Base-by-base conservation (phyloP, 371 early-diverging fungal genomes). In the Phascolomyces articulosus region DNA sequence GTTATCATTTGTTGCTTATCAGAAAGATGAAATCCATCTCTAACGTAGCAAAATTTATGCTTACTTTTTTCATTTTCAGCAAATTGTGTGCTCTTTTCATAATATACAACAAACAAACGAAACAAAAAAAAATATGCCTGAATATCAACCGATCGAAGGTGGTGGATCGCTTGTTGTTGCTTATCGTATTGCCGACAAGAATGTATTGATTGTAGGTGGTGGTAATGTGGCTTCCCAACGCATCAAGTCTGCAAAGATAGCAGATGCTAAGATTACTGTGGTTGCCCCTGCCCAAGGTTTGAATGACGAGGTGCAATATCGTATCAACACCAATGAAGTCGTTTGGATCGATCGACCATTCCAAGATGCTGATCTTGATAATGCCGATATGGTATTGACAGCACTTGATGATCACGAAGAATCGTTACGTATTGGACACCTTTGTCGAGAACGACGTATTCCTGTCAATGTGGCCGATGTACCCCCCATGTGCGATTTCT, bases 401-500 rank as follows among this genome's bases (percentile, higher is more conserved):
- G 94, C 94, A 9, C 80, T 93, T 21, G 91, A 93, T 67, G 92
- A 93, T 68, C 88, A 84, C 49, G 84, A 84, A 2, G 90, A 89
- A 70, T 90, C 92, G 4, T 49, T 81, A 2, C 83, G 86, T 18
- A 93, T 96, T 53, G 93, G 91, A 31, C 65, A 80, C 15, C 70
- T 87, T 21, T 89, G 93, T 67, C 80, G 90, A 31, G 71, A 70
- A 26, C 82, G 74, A 38, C 81, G 89, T 29, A 94, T 95, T 48
- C 95, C 95, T 9, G 95, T 96, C 51, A 96, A 96, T 66, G 95
- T 94, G 20, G 96, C 96, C 0, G 97, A 96, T 66, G 91, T 95
- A 21, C 92, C 94, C 16, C 88, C 90, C 18, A 78, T 93, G 71
- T 96, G 96, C 73, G 95, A 96, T 68, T 96, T 96, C 69, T 95